Evolutionary conservation across 2,329 filamentous ascomycete genomes (phyloP), one percentile per base, ranked within the genome.

Genomic region (Aspergillus phoenicis): DNA sequence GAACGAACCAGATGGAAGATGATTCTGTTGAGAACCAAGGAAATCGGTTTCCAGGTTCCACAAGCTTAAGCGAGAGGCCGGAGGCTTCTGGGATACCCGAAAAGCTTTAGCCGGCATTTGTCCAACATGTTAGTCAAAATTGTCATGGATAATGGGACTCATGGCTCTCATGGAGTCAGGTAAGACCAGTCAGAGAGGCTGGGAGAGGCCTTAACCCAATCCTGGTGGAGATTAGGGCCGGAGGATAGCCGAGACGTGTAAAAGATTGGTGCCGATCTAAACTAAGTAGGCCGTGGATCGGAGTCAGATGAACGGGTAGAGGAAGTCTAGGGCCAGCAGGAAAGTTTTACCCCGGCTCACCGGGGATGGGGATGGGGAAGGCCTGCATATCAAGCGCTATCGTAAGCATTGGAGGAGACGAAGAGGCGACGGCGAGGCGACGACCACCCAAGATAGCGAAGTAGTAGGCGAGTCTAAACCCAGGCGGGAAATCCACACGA

Each of bases 31-130:
- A 28, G 15, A 51, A 17, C 47, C 47, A 51, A 28, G 47, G 47
- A 51, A 51, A 7, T 28, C 15, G 28, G 26, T 33, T 51, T 51
- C 26, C 26, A 28, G 47, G 26, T 10, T 22, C 53, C 53, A 56
- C 53, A 56, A 56, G 53, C 11, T 56, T 56, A 56, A 56, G 53
- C 53, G 53, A 56, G 39, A 22, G 17, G 20, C 8, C 10, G 26
- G 43, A n/a, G 30, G 24, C 8, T 8, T 24, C 52, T 47, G 26
- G 38, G 38, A n/a, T 47, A 30, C 53, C 39, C 26, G 53, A 36
- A 41, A 45, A 28, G 53, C 17, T 45, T 56, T 56, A 56, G 39
- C 53, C 53, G 53, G 53, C 24, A 22, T 56, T 45, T 56, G 53
- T 53, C 36, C 51, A 53, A 11, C 30, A 36, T 36, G 11, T 13